These are phyloP conservation scores for Closterium sp. DNA, from an alignment of 139 green algal genomes.

Conservation along the genomic window DNA sequence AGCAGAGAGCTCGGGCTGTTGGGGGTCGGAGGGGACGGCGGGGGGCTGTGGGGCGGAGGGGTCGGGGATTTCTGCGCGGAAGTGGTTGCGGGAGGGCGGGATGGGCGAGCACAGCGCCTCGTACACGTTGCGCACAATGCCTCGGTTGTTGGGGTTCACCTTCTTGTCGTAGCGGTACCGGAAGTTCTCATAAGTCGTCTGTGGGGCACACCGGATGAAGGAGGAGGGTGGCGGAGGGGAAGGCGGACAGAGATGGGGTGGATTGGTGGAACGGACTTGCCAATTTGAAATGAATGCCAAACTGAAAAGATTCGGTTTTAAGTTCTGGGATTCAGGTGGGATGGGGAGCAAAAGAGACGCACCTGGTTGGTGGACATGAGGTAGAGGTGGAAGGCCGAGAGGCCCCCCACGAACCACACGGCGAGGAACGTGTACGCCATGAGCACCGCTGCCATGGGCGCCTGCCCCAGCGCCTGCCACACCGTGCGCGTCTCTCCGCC, in stretches of 20 bases:
- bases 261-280: neutral
- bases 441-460: constrained; percentile 63
- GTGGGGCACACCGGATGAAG: too few relatives aligned
- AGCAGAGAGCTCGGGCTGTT: neutral
- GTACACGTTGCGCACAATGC: constrained; percentile 64
- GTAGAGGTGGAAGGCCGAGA: constrained; percentile 91
- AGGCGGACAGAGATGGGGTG: neutral
- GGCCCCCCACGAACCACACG: constrained; percentile 89
- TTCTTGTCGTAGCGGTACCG: constrained; percentile 63
- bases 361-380: constrained; percentile 68
- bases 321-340: neutral
- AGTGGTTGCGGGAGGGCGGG: constrained; percentile 44
- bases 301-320: neutral
- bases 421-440: constrained; percentile 51
- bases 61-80: constrained; percentile 22
- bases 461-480: constrained; percentile 49
- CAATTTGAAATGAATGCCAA: too few relatives aligned
- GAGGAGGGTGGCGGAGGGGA: too few relatives aligned
- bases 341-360: neutral
- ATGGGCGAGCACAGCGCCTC: constrained; percentile 54
- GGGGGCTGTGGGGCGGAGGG: neutral
- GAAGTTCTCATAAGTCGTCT: constrained; percentile 99
- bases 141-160: constrained; percentile 69
- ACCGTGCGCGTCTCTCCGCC: neutral
- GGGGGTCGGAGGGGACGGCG: neutral